phyloP scores from a whole-genome alignment of 148 eudicot species.

The Nepenthes mirabilis region DNA sequence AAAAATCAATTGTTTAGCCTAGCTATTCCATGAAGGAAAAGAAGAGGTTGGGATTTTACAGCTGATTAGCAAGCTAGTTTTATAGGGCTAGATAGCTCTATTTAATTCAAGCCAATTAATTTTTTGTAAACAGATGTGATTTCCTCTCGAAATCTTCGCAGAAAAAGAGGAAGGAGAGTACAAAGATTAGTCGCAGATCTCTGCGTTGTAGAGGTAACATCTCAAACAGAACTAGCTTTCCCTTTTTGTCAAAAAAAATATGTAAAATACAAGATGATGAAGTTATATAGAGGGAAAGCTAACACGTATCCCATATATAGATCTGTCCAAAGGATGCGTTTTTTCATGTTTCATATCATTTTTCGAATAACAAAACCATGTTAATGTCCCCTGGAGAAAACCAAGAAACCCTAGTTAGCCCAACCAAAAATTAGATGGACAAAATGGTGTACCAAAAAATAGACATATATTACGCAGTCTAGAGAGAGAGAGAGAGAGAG shows the following conservation, averaged over 20 bases:
- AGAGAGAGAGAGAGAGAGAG: neutral
- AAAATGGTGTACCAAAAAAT: conserved; percentile 1
- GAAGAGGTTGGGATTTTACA: neutral
- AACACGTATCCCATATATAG: conserved; percentile 26
- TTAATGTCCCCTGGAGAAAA: conserved; percentile 10
- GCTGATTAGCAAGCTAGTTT: neutral
- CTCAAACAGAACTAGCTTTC: conserved; percentile 24
- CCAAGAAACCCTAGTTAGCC: conserved; percentile 12
- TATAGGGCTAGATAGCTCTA: neutral
- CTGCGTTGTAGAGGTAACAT: conserved; percentile 28
- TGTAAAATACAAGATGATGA: conserved; percentile 9
- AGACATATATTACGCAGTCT: neutral
- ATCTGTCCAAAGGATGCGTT: conserved; percentile 39
- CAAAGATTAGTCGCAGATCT: neutral
- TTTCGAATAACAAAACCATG: conserved; percentile 23
- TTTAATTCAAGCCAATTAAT: neutral
- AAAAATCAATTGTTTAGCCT: no score
- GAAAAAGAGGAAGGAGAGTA: neutral
- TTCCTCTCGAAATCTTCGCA: neutral
- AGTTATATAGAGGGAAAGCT: conserved; percentile 8
- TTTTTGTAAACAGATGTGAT: no score
- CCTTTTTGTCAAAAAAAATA: conserved; percentile 9
- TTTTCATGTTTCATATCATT: conserved; percentile 16
- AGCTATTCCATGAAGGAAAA: neutral
- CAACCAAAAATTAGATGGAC: conserved; percentile 2